Evolutionary conservation across 2,329 filamentous ascomycete species (phyloP).

Genomic region (Claviceps sp.): DNA sequence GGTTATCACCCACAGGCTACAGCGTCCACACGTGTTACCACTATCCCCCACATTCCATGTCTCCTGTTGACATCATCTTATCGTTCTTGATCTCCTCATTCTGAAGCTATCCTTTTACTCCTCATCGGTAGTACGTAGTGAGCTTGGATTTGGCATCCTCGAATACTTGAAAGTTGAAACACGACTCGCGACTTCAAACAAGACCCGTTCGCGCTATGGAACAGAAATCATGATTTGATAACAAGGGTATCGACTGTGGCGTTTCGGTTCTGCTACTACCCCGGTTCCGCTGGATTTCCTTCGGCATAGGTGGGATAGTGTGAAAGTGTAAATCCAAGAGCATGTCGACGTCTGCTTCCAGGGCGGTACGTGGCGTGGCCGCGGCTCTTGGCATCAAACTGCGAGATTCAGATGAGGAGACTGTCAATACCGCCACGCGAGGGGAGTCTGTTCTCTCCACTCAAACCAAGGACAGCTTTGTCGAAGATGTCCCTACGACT

Average conservation of each 20-base stretch:
- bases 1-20: not conserved
- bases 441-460: conserved; percentile 71
- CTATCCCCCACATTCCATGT: conserved; percentile 1
- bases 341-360: conserved; percentile 32
- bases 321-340: not conserved
- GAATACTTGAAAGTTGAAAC: not conserved
- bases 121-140: not conserved
- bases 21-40: not conserved
- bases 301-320: not conserved
- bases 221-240: not conserved
- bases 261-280: not conserved
- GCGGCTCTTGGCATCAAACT: conserved; percentile 75
- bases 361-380: conserved; percentile 60
- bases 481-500: conserved; percentile 68
- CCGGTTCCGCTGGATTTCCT: not conserved
- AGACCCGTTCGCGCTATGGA: not conserved
- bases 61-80: not conserved
- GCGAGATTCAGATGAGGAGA: conserved; percentile 35
- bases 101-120: not conserved
- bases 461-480: conserved; percentile 60
- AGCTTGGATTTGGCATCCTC: too few species aligned
- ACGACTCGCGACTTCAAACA: not conserved
- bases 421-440: conserved; percentile 49
- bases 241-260: not conserved
- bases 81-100: not conserved